Percentiles rank a stretch among this genome's conserved stretches.
phyloP scores from a whole-genome alignment of 2,329 filamentous ascomycete genomes.

The Amylocarpus encephaloides region DNA sequence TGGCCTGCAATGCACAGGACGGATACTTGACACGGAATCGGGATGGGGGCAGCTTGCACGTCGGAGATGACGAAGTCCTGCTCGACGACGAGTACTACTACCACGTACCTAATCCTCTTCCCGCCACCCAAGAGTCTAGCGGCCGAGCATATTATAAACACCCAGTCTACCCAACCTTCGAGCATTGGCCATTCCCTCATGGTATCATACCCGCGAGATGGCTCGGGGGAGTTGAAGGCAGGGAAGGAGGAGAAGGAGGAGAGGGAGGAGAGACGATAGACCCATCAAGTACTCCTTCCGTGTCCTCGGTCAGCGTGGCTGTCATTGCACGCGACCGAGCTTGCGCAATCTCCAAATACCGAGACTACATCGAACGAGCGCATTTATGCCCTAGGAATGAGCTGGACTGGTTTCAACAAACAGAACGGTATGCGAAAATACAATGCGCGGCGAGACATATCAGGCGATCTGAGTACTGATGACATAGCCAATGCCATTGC shows the following conservation, averaged over 20 bases:
- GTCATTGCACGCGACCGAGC: neutral
- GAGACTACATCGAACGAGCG: neutral
- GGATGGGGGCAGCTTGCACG: neutral
- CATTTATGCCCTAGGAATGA: neutral
- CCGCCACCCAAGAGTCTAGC: neutral
- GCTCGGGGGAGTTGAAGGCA: neutral
- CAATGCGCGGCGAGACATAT: neutral
- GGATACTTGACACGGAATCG: conserved; percentile 1
- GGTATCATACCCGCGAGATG: neutral
- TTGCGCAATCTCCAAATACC: neutral
- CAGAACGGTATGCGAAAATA: neutral
- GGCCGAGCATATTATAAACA: neutral
- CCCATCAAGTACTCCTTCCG: neutral
- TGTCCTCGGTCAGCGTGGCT: neutral
- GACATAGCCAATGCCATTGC: neutral
- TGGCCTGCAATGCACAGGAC: neutral
- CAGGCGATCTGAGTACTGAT: neutral
- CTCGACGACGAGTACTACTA: neutral
- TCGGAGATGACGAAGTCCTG: neutral
- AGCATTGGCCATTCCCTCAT: neutral
- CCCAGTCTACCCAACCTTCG: neutral
- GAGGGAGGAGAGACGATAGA: neutral
- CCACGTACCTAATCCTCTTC: neutral
- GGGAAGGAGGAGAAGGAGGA: neutral
- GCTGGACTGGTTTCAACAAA: neutral